Percentiles rank a stretch among this genome's conserved stretches.
Evolutionary conservation across 257 asterid genomes (phyloP).

Genomic region (Dorcoceras hygrometricum): DNA sequence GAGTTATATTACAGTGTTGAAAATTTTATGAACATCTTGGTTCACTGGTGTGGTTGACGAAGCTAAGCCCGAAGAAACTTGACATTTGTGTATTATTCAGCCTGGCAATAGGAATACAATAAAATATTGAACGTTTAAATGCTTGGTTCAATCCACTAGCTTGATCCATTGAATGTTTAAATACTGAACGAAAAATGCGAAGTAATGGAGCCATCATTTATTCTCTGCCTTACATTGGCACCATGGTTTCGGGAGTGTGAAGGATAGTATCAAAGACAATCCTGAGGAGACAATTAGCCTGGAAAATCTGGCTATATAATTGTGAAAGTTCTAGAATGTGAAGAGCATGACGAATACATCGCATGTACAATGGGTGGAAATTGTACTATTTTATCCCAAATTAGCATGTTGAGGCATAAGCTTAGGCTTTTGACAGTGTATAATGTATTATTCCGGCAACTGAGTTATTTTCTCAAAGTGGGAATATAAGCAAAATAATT

Average conservation of each 20-base stretch:
- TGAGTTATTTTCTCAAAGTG: background rate
- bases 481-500: background rate
- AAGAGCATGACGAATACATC: background rate
- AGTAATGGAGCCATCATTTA: background rate
- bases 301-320: background rate
- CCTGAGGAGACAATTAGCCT: background rate
- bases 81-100: background rate
- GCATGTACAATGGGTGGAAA: background rate
- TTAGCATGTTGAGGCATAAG: too few relatives aligned
- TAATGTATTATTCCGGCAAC: background rate
- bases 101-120: background rate
- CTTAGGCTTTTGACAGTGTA: background rate
- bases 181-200: too few relatives aligned
- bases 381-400: background rate
- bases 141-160: background rate
- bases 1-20: background rate
- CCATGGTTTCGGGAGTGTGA: background rate
- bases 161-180: background rate
- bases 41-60: background rate
- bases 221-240: background rate
- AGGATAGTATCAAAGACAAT: background rate
- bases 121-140: too few relatives aligned
- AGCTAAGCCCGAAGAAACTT: background rate
- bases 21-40: background rate
- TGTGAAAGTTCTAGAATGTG: background rate